Percentiles rank a stretch among this genome's conserved stretches.
Conservation (phyloP, 192 early-diverging fungal genomes). For the Funneliformis mosseae region DNA sequence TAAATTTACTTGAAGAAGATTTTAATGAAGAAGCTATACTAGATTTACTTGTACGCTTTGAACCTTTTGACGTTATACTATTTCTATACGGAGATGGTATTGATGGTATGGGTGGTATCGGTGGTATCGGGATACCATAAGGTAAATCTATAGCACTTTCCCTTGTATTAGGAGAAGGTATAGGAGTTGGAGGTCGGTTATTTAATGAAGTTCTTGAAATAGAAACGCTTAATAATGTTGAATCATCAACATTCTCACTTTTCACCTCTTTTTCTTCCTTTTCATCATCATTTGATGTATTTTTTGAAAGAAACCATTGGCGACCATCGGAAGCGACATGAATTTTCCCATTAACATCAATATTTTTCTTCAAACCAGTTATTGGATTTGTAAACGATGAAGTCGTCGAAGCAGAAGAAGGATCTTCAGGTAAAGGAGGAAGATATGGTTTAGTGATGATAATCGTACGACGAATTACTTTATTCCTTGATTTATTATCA, state of each 20-base stretch:
- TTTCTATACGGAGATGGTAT: constrained; percentile 11
- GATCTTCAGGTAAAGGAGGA: constrained; percentile 28
- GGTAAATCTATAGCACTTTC: constrained; percentile 14
- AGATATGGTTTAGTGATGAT: constrained; percentile 31
- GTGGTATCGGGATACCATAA: constrained; percentile 35
- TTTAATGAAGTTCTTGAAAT: background rate
- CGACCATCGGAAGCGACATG: constrained; percentile 21
- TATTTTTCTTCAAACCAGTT: background rate
- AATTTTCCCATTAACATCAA: background rate
- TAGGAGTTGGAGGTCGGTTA: constrained; percentile 28
- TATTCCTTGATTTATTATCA: background rate
- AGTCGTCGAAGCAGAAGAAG: background rate
- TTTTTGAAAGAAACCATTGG: constrained; percentile 20
- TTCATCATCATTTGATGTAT: background rate
- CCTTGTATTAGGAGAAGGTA: constrained; percentile 17
- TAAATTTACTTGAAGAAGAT: background rate
- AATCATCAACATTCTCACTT: background rate
- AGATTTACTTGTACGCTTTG: constrained; percentile 25
- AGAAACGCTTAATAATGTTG: constrained; percentile 4
- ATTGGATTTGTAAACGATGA: background rate
- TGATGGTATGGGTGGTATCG: constrained; percentile 33
- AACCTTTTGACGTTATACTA: constrained; percentile 13
- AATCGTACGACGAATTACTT: constrained; percentile 27
- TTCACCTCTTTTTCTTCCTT: background rate
- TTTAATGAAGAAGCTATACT: constrained; percentile 19